Percentiles rank a stretch among this genome's conserved stretches.
phyloP scores from a whole-genome alignment of 2,329 filamentous ascomycete genomes.

The Elsinoe fawcettii region DNA sequence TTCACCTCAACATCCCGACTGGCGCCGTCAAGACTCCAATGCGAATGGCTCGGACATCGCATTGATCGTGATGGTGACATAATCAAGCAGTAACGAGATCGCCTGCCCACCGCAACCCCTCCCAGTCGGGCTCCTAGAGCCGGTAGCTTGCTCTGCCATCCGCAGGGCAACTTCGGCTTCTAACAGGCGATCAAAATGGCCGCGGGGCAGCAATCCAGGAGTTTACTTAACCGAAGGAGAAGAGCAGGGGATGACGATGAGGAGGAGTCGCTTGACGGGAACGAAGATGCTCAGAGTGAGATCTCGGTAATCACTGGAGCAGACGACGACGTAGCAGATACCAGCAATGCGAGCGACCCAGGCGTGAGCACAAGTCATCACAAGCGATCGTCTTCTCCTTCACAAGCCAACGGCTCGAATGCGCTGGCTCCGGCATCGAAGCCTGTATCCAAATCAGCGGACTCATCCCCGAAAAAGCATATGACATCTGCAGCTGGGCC shows the following conservation, averaged over 20 bases:
- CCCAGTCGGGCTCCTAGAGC: neutral
- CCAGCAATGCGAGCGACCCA: conserved; percentile 36
- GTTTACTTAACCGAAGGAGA: conserved; percentile 59
- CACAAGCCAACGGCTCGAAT: conserved; percentile 16
- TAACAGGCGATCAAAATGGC: conserved; percentile 34
- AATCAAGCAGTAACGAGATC: neutral
- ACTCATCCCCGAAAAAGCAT: conserved; percentile 7
- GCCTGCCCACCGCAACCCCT: neutral
- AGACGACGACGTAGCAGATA: conserved; percentile 49
- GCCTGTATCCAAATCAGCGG: neutral
- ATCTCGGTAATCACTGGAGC: conserved; percentile 49
- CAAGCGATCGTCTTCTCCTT: neutral
- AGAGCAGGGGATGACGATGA: conserved; percentile 64
- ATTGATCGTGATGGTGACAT: conserved; percentile 12
- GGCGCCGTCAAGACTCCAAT: neutral
- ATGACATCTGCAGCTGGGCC: neutral
- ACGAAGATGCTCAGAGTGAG: conserved; percentile 58
- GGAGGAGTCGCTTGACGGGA: conserved; percentile 46
- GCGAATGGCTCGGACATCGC: conserved; percentile 6
- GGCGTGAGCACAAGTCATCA: conserved; percentile 35
- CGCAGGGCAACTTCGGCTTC: conserved; percentile 8
- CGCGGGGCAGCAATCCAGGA: conserved; percentile 51
- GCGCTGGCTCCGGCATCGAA: conserved; percentile 16
- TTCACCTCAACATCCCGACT: neutral
- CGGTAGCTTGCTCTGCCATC: conserved; percentile 4